These are phyloP conservation scores for Microbotryomycetes sp. DNA, from an alignment of 1,284 basidiomycete genomes.

Conservation along the genomic window DNA sequence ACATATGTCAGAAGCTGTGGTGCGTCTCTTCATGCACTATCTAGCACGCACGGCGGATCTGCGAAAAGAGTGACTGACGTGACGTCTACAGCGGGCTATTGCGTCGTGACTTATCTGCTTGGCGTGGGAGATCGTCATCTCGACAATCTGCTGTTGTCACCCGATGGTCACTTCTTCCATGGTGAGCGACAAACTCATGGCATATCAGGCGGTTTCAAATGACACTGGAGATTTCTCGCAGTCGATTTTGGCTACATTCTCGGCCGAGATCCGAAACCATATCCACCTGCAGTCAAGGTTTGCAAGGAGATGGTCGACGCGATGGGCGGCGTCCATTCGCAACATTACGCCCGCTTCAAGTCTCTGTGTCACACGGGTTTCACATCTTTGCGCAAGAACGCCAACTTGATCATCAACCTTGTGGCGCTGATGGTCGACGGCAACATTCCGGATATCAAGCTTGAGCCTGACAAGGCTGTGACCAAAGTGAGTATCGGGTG, in stretches of 20 bases:
- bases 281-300: conserved; percentile 95
- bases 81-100: conserved; percentile 74
- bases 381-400: conserved; percentile 87
- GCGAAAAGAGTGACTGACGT: background rate
- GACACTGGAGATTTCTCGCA: conserved; percentile 39
- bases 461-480: conserved; percentile 56
- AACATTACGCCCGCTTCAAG: conserved; percentile 91
- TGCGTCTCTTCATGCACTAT: conserved; percentile 48
- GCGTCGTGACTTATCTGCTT: conserved; percentile 91
- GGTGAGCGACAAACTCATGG: conserved; percentile 27
- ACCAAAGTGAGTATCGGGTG: conserved; percentile 45
- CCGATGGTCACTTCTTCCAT: conserved; percentile 66
- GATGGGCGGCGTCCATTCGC: conserved; percentile 91
- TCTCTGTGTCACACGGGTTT: conserved; percentile 94
- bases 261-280: conserved; percentile 94
- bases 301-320: conserved; percentile 99
- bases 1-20: conserved; percentile 96
- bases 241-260: conserved; percentile 99
- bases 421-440: conserved; percentile 97
- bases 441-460: conserved; percentile 95
- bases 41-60: background rate
- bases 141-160: conserved; percentile 87
- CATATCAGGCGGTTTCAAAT: background rate
- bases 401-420: conserved; percentile 95
- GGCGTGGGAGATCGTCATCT: conserved; percentile 97